Percentiles rank a stretch among this genome's conserved stretches.
Conservation (phyloP, 2,329 filamentous ascomycete genomes). For the Fusarium cicatricum region DNA sequence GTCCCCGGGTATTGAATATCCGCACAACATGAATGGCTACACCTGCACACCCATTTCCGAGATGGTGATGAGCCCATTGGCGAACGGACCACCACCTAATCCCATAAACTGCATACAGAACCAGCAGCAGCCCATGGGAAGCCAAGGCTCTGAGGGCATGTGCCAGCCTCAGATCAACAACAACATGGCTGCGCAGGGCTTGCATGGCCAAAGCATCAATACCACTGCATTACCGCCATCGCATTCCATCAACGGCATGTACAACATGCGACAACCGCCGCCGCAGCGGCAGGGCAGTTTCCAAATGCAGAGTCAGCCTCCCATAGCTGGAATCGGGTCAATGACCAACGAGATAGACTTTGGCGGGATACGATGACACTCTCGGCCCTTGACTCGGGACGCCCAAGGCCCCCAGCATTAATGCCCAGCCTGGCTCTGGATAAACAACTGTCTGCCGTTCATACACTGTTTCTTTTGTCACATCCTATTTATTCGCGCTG, state of each 20-base stretch:
- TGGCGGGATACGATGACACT: slow-evolving; percentile 19
- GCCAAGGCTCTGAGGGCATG: slow-evolving; percentile 42
- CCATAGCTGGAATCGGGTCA: slow-evolving; percentile 42
- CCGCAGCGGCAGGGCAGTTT: slow-evolving; percentile 46
- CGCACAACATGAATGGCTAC: slow-evolving; percentile 55
- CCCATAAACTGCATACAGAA: slow-evolving; percentile 33
- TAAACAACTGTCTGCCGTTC: background rate
- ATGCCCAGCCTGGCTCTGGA: background rate
- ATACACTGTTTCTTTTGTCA: slow-evolving; percentile 5
- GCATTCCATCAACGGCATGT: slow-evolving; percentile 44
- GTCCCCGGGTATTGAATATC: slow-evolving; percentile 61
- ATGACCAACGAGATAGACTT: slow-evolving; percentile 45
- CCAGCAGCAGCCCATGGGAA: slow-evolving; percentile 42
- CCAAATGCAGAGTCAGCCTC: slow-evolving; percentile 43
- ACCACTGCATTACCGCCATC: slow-evolving; percentile 35
- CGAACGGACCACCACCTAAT: slow-evolving; percentile 38
- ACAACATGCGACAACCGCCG: slow-evolving; percentile 38
- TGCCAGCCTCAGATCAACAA: slow-evolving; percentile 43
- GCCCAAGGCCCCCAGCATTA: background rate
- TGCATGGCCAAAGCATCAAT: slow-evolving; percentile 40
- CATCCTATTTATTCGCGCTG: background rate
- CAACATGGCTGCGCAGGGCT: slow-evolving; percentile 37
- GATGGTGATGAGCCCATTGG: slow-evolving; percentile 62
- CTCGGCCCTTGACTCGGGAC: background rate
- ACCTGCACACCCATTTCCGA: slow-evolving; percentile 57